Conservation (phyloP, 1,139 yeast species). For the Citeromyces hawaiiensis region DNA sequence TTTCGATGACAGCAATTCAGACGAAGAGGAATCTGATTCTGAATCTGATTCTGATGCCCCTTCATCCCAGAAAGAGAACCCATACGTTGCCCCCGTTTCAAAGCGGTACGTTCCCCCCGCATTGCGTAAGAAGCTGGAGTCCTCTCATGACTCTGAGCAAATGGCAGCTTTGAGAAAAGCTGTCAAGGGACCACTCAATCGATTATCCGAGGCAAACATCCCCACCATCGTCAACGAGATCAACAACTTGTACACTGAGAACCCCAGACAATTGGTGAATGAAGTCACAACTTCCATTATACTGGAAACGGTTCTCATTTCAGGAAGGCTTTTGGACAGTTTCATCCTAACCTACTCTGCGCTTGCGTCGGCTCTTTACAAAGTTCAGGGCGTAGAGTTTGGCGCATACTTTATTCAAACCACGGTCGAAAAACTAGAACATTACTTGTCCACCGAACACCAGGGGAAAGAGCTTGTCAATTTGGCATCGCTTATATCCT, state of each 20-base stretch:
- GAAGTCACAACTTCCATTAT: slow-evolving; percentile 52
- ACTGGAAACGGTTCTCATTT: slow-evolving; percentile 53
- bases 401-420: slow-evolving; percentile 82
- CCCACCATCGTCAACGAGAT: slow-evolving; percentile 57
- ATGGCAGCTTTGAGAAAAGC: slow-evolving; percentile 45
- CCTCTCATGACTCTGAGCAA: slow-evolving; percentile 13
- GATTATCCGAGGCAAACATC: slow-evolving; percentile 76
- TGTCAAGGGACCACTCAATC: slow-evolving; percentile 73
- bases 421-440: slow-evolving; percentile 53
- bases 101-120: slow-evolving; percentile 76
- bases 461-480: slow-evolving; percentile 52
- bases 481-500: slow-evolving; percentile 59
- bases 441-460: slow-evolving; percentile 14
- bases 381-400: slow-evolving; percentile 74
- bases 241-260: slow-evolving; percentile 41
- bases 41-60: slow-evolving; percentile 9
- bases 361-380: slow-evolving; percentile 60
- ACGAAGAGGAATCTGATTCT: slow-evolving; percentile 29
- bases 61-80: slow-evolving; percentile 49
- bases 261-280: slow-evolving; percentile 70
- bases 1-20: slow-evolving; percentile 23
- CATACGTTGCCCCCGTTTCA: slow-evolving; percentile 66
- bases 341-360: slow-evolving; percentile 76
- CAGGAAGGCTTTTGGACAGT: slow-evolving; percentile 59
- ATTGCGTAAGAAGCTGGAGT: slow-evolving; percentile 38